Base-by-base conservation (phyloP, 2,329 filamentous ascomycete genomes). In the Cercospora zeae-maydis region DNA sequence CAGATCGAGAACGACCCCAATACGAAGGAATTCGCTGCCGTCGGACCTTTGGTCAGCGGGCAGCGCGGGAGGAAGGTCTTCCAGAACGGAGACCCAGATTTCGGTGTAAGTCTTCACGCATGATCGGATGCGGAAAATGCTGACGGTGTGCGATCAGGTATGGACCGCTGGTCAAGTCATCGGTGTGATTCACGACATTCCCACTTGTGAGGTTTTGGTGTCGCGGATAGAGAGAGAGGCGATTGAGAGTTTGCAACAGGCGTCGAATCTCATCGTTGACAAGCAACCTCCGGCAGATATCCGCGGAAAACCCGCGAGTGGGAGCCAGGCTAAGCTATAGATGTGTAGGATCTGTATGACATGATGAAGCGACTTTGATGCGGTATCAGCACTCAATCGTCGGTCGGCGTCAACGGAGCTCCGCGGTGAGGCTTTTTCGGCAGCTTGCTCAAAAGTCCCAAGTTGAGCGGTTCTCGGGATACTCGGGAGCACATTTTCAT, bases 161-260 rank as follows among this genome's bases (percentile, higher is more conserved):
- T 99, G 95, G 95, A 98, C 95, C 19, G 92, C 93, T 8, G 95
- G 95, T 10, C 93, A 97, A 76, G 93, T 98, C 69, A 96, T 99
- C 54, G 81, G 81, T 8, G 72, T 83, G 13, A 83, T 83, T 64
- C 79, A 83, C 63, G 80, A 82, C 62, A 79, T 82, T 34, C 80
- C 80, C 1, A 80, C 79, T 1, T 82, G 81, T 67, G 75, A 75
- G 36, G 79, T 76, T 49, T 75, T 82, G 14, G 67, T 82, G 4
- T 72, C 66, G 34, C 74, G 80, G 16, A 82, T 82, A 63, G 80
- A 82, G 70, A 71, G 69, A 19, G 79, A 81, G 59, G 79, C 79
- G 5, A 66, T 79, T 6, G 76, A 78, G 39, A 75, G 78, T 3
- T 73, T 81, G 70, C 71, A 70, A 62, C 71, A 76, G 66, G 72